These are phyloP conservation scores for Schizochytrium sp. DNA, from an alignment of 108 stramenopile genomes.

Conservation along the genomic window DNA sequence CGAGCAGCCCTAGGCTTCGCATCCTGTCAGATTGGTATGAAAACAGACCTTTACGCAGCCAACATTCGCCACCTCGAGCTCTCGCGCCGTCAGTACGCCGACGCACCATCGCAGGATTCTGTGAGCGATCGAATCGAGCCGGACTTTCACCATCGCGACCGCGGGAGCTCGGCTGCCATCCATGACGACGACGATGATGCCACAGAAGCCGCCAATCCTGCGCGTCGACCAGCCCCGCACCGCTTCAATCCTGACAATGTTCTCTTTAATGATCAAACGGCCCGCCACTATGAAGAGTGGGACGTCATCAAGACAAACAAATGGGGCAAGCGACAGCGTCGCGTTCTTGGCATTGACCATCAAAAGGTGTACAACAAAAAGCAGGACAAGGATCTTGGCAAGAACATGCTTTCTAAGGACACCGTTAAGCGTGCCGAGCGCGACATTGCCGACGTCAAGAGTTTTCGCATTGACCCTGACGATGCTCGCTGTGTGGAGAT, in stretches of 20 bases:
- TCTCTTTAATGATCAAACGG: slow-evolving; percentile 7
- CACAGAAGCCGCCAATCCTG: not conserved
- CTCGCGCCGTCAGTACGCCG: not conserved
- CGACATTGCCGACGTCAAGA: not conserved
- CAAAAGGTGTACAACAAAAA: slow-evolving; percentile 15
- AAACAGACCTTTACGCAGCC: not conserved
- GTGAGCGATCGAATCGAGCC: not conserved
- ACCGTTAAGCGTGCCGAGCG: not conserved
- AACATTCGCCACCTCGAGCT: not conserved
- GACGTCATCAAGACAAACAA: slow-evolving; percentile 36
- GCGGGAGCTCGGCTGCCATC: not conserved
- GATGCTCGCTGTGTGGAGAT: not conserved
- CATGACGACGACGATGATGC: not conserved
- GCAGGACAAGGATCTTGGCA: slow-evolving; percentile 17
- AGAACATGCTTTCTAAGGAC: not conserved
- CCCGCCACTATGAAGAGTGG: slow-evolving; percentile 28
- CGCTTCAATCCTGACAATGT: not conserved
- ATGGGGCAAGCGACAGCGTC: slow-evolving; percentile 26
- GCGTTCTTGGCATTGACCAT: slow-evolving; percentile 20
- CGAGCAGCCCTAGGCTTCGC: not conserved
- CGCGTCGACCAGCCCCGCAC: not conserved
- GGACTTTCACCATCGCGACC: not conserved
- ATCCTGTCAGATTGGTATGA: not conserved
- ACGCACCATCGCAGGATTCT: not conserved
- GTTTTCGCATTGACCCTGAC: not conserved